A percentile compares a stretch with the other conserved stretches of the same genome.
Conservation (phyloP, 1,284 basidiomycete genomes). For the Coriolopsis trogii region DNA sequence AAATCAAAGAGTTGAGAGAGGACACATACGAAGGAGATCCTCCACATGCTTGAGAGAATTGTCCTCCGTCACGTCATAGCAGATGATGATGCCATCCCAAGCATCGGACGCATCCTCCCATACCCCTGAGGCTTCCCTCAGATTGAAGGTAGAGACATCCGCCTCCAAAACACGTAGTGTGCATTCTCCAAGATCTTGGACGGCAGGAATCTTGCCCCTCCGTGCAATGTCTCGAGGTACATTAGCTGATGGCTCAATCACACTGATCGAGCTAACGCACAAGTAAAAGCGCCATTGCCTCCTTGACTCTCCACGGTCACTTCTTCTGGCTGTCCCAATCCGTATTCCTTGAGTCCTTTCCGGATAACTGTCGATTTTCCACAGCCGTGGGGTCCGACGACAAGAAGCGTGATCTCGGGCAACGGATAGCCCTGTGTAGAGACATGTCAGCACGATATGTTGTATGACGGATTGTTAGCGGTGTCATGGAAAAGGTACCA, state of each 20-base stretch:
- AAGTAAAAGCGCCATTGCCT: conserved; percentile 22
- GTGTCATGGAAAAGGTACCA: no score
- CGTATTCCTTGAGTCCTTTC: conserved; percentile 64
- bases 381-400: conserved; percentile 69
- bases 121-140: conserved; percentile 24
- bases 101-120: conserved; percentile 52
- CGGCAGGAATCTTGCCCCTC: conserved; percentile 45
- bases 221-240: conserved; percentile 53
- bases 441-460: not conserved
- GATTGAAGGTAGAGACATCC: conserved; percentile 40
- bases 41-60: conserved; percentile 66
- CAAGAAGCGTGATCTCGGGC: conserved; percentile 55
- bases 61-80: conserved; percentile 68
- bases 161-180: conserved; percentile 60
- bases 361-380: conserved; percentile 74
- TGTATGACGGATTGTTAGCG: no score
- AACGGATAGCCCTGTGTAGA: conserved; percentile 4
- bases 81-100: conserved; percentile 74
- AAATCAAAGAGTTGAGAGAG: conserved; percentile 3
- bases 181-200: conserved; percentile 39
- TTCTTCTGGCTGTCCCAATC: conserved; percentile 49
- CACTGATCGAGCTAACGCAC: conserved; percentile 22
- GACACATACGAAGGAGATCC: conserved; percentile 59
- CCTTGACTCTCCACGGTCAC: conserved; percentile 32
- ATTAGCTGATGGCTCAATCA: not conserved